phyloP scores from a whole-genome alignment of 139 green algal genomes.

The Eudorina sp. region DNA sequence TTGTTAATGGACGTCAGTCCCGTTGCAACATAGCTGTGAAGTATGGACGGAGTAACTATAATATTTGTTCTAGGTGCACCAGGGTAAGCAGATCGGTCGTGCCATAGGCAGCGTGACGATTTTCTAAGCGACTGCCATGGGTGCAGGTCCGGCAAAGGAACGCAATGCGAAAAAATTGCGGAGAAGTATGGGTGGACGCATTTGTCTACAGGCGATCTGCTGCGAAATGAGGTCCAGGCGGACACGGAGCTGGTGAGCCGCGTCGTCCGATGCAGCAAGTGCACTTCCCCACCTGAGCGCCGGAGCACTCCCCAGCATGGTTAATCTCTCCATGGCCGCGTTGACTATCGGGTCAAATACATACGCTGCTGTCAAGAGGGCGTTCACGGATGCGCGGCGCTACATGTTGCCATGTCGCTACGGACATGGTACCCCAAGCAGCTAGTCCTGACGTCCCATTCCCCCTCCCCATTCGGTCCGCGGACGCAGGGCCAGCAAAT shows the following conservation, averaged over 20 bases:
- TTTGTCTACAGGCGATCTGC: conserved; percentile 65
- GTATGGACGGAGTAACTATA: conserved; percentile 36
- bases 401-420: too few species aligned
- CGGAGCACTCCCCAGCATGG: too few species aligned
- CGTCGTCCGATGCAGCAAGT: too few species aligned
- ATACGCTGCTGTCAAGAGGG: too few species aligned
- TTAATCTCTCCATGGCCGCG: too few species aligned
- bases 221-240: conserved; percentile 61
- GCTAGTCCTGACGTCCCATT: too few species aligned
- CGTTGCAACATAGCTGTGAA: neutral
- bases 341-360: too few species aligned
- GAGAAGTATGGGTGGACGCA: conserved; percentile 67
- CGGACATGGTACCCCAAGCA: too few species aligned
- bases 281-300: too few species aligned
- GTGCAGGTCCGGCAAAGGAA: conserved; percentile 68
- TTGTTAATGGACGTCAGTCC: neutral
- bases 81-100: conserved; percentile 8
- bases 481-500: conserved; percentile 58
- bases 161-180: conserved; percentile 61
- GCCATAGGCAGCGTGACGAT: neutral
- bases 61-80: conserved; percentile 63
- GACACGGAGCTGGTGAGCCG: conserved; percentile 58
- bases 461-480: too few species aligned
- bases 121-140: neutral
- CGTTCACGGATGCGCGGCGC: too few species aligned